These are phyloP conservation scores for Pythium grandisporangium DNA, from an alignment of 352 stramenopile species.

Conservation along the genomic window DNA sequence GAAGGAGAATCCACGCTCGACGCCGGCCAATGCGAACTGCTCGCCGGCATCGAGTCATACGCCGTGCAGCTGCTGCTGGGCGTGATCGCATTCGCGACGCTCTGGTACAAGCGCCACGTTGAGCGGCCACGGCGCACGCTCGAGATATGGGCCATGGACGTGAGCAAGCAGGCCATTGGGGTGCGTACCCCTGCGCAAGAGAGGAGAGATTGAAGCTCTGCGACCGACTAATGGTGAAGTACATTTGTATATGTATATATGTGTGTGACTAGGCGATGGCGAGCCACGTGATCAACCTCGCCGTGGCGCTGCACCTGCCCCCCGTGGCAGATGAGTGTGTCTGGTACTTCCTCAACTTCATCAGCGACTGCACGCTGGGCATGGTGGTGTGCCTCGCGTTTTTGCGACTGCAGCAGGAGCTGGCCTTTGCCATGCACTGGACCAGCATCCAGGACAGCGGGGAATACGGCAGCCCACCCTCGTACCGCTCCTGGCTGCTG, in stretches of 20 bases:
- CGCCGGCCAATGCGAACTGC: slow-evolving; percentile 27
- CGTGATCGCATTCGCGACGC: slow-evolving; percentile 49
- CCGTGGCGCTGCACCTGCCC: slow-evolving; percentile 60
- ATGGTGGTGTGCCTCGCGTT: slow-evolving; percentile 72
- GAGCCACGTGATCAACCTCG: slow-evolving; percentile 65
- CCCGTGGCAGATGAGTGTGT: slow-evolving; percentile 75
- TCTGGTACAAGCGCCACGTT: slow-evolving; percentile 83
- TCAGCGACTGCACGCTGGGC: slow-evolving; percentile 72
- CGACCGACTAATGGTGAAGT: too few relatives aligned
- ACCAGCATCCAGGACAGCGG: slow-evolving; percentile 65
- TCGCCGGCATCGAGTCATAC: slow-evolving; percentile 63
- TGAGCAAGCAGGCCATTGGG: slow-evolving; percentile 78
- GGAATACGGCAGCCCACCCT: slow-evolving; percentile 66
- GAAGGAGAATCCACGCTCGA: too few relatives aligned
- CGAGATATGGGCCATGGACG: slow-evolving; percentile 73
- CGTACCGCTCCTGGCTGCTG: slow-evolving; percentile 48
- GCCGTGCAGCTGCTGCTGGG: slow-evolving; percentile 58
- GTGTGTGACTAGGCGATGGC: slow-evolving; percentile 24
- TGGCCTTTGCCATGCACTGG: slow-evolving; percentile 68
- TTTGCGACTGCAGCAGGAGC: slow-evolving; percentile 62
- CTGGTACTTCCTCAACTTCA: slow-evolving; percentile 84
- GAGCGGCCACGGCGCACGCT: slow-evolving; percentile 56
- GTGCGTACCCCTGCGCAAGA: slow-evolving; percentile 15
- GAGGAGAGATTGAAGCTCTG: too few relatives aligned
- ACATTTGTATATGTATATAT: too few relatives aligned